Evolutionary conservation across 1,284 basidiomycete genomes (phyloP).

Genomic region (Rhodotorula sp.): DNA sequence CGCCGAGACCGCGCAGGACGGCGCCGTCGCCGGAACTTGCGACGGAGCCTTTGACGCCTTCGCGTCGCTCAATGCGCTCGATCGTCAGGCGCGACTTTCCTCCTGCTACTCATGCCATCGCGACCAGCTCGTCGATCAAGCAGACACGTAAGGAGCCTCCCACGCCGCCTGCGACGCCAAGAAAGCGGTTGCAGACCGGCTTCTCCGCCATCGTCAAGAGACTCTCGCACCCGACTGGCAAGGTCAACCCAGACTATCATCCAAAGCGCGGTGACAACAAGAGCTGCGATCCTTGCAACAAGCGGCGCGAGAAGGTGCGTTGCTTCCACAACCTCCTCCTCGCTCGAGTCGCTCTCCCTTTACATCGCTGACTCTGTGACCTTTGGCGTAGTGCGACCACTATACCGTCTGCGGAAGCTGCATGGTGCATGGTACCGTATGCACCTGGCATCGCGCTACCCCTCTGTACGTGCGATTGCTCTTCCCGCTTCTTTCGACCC

Average conservation of each 20-base stretch:
- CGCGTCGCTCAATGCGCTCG: no score
- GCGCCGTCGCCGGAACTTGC: no score
- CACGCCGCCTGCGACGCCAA: no score
- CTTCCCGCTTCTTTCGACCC: not conserved
- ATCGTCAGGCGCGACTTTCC: no score
- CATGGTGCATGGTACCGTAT: constrained; percentile 5
- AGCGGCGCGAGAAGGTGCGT: constrained; percentile 4
- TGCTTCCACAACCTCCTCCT: not conserved
- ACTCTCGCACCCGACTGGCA: no score
- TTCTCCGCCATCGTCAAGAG: no score
- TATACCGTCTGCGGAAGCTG: constrained; percentile 10
- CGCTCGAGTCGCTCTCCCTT: not conserved
- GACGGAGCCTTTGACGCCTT: no score
- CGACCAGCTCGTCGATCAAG: no score
- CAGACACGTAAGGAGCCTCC: no score
- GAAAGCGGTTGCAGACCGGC: no score
- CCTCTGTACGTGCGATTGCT: not conserved
- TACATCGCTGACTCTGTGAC: not conserved
- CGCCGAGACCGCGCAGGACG: no score
- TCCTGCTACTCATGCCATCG: no score
- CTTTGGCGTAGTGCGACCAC: constrained; percentile 1
- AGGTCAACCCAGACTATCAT: not conserved
- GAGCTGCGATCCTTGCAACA: not conserved
- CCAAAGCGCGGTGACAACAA: not conserved
- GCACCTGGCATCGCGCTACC: not conserved